Evolutionary conservation across 2,329 filamentous ascomycete species (phyloP).

Genomic region (Sporothrix inflata): DNA sequence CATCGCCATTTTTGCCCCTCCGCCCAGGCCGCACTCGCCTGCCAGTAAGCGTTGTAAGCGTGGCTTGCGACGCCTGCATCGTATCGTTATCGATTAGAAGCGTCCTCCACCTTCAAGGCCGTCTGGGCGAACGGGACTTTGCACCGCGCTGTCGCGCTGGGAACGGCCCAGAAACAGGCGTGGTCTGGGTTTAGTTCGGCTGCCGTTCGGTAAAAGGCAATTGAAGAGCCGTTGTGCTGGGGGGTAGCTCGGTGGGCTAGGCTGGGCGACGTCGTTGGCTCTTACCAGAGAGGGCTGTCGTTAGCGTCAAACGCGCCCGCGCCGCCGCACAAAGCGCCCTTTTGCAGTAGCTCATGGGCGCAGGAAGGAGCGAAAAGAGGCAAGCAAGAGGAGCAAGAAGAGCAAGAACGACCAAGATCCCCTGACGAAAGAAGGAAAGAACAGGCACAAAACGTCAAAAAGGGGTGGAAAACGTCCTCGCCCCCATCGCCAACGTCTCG

Average conservation of each 20-base stretch:
- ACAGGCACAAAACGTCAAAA: background rate
- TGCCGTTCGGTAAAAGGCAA: conserved; percentile 29
- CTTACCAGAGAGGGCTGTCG: background rate
- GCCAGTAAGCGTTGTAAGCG: conserved; percentile 8
- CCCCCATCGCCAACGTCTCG: background rate
- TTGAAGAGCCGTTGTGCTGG: background rate
- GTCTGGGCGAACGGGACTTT: conserved; percentile 27
- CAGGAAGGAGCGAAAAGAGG: conserved; percentile 6
- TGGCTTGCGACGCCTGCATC: background rate
- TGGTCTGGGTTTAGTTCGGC: conserved; percentile 24
- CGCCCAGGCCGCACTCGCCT: background rate
- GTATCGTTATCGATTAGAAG: conserved; percentile 18
- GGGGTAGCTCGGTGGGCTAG: background rate
- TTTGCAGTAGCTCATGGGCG: background rate
- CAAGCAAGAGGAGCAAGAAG: background rate
- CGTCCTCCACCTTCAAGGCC: no score
- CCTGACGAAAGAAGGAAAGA: background rate
- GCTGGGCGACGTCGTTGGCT: background rate
- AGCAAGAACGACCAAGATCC: background rate
- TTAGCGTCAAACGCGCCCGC: conserved; percentile 16
- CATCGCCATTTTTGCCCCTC: background rate
- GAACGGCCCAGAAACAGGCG: background rate
- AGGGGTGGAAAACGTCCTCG: background rate
- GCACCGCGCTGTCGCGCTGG: background rate
- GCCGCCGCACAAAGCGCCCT: background rate